Evolutionary conservation across 257 asterid species (phyloP).

Genomic region (Echites panduratus): DNA sequence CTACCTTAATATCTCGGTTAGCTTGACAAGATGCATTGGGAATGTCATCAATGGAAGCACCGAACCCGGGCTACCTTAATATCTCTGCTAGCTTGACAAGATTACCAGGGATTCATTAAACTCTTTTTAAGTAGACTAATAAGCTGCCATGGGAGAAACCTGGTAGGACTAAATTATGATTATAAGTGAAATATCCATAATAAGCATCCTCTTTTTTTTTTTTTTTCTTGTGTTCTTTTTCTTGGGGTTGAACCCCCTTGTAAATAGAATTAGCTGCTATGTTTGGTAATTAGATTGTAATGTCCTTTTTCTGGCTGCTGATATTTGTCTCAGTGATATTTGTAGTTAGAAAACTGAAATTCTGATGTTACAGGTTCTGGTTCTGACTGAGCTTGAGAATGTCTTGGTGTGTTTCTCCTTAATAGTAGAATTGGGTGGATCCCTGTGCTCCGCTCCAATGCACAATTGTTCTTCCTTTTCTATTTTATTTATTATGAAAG

Average conservation of each 20-base stretch:
- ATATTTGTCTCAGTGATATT: neutral
- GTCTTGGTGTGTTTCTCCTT: neutral
- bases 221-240: too few species aligned
- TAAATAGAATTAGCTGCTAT: neutral
- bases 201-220: neutral
- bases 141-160: neutral
- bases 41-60: too few species aligned
- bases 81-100: neutral
- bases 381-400: neutral
- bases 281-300: neutral
- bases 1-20: constrained; percentile 2
- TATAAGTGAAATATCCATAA: neutral
- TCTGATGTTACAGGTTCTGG: neutral
- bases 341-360: neutral
- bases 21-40: neutral
- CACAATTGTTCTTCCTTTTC: too few species aligned
- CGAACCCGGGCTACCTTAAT: too few species aligned
- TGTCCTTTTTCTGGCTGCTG: neutral
- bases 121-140: neutral
- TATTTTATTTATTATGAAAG: too few species aligned
- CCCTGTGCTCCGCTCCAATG: too few species aligned
- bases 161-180: neutral
- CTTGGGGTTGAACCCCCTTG: neutral
- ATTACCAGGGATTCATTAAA: neutral
- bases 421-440: too few species aligned